A percentile compares a stretch with the other conserved stretches of the same genome.
Evolutionary conservation across 2,329 filamentous ascomycete genomes (phyloP).

Genomic region (Neofusicoccum sp.): DNA sequence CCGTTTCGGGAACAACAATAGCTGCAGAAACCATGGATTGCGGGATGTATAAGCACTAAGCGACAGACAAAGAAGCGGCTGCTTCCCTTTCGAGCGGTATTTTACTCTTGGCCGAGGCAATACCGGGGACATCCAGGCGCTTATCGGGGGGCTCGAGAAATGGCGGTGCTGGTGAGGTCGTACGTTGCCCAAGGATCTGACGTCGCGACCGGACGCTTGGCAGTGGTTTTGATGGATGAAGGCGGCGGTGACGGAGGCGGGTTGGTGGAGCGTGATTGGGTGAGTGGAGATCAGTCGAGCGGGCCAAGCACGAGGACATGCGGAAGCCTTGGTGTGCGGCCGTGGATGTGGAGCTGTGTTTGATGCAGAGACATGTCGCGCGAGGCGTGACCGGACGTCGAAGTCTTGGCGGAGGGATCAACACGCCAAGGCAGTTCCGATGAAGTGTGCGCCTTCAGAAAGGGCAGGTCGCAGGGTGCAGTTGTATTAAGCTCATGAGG

Average conservation of each 20-base stretch:
- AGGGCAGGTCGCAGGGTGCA: constrained; percentile 13
- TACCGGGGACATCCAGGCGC: background rate
- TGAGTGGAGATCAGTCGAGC: constrained; percentile 3
- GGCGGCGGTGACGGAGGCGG: background rate
- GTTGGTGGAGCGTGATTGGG: background rate
- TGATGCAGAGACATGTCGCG: background rate
- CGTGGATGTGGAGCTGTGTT: constrained; percentile 2
- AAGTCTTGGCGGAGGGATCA: background rate
- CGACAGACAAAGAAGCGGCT: background rate
- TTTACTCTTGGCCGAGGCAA: background rate
- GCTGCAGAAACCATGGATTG: background rate
- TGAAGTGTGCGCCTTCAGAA: background rate
- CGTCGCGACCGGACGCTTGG: background rate
- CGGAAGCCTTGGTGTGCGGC: background rate
- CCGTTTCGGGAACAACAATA: background rate
- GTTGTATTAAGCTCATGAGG: constrained; percentile 16
- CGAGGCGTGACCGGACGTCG: background rate
- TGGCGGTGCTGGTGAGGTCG: background rate
- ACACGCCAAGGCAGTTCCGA: background rate
- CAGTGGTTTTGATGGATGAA: background rate
- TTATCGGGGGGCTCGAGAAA: background rate
- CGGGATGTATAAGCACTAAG: background rate
- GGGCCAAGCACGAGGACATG: constrained; percentile 10
- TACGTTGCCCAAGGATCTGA: background rate
- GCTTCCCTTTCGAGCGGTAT: background rate